A percentile compares a stretch with the other conserved stretches of the same genome.
These are phyloP conservation scores for Arachnopeziza araneosa DNA, from an alignment of 2,329 filamentous ascomycete genomes.

Conservation along the genomic window DNA sequence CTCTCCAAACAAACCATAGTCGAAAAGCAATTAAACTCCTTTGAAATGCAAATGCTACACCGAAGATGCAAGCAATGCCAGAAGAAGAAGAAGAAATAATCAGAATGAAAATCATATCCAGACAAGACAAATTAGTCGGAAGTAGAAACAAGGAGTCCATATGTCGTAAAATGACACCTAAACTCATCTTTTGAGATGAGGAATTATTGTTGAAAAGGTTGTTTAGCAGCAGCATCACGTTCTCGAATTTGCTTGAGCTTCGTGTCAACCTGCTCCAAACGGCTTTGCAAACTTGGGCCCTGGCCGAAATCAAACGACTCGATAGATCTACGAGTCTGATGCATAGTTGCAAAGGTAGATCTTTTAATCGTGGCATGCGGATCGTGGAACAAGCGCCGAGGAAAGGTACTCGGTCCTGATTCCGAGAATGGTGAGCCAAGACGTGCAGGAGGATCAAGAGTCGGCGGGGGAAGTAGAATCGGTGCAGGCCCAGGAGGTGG, in stretches of 20 bases:
- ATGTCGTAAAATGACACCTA: neutral
- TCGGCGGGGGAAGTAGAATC: conserved; percentile 31
- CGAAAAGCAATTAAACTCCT: neutral
- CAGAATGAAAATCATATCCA: neutral
- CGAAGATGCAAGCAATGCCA: neutral
- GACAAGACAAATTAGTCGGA: neutral
- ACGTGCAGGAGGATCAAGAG: conserved; percentile 32
- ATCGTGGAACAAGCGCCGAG: conserved; percentile 47
- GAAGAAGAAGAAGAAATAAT: neutral
- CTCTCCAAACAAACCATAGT: neutral
- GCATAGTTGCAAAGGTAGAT: conserved; percentile 52
- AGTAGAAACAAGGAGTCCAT: neutral
- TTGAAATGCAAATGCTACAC: neutral
- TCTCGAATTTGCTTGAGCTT: conserved; percentile 27
- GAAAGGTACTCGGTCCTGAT: conserved; percentile 50
- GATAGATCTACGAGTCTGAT: conserved; percentile 37
- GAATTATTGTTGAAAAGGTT: neutral
- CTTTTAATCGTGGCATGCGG: conserved; percentile 27
- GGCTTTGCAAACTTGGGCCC: conserved; percentile 21
- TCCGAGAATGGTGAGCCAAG: conserved; percentile 56
- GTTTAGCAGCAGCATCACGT: conserved; percentile 11
- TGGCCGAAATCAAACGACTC: conserved; percentile 29
- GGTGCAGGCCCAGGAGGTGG: conserved; percentile 11
- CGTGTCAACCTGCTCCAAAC: conserved; percentile 23
- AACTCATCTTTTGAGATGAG: neutral